Conservation (phyloP, 2,329 filamentous ascomycete genomes). For the Calonectria ilicicola region DNA sequence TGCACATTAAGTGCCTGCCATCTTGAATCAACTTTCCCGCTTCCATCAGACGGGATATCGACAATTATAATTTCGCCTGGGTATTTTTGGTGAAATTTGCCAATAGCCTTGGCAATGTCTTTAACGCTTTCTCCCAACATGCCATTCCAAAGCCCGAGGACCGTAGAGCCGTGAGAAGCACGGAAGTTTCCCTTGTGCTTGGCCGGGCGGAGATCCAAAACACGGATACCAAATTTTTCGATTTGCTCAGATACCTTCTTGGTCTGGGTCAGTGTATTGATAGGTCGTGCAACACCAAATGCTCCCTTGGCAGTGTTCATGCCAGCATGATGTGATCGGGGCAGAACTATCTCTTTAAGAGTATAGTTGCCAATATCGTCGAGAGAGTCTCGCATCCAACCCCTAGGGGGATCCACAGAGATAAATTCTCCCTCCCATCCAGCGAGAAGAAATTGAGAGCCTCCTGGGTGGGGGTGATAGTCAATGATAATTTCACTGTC, state of each 20-base stretch:
- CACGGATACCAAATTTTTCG: constrained; percentile 42
- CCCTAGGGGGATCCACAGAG: constrained; percentile 36
- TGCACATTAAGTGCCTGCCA: background rate
- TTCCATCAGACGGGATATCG: constrained; percentile 41
- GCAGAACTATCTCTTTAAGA: constrained; percentile 46
- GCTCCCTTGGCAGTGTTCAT: constrained; percentile 30
- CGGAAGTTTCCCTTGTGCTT: constrained; percentile 10
- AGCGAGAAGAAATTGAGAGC: constrained; percentile 44
- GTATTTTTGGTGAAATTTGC: constrained; percentile 42
- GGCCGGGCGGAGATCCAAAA: constrained; percentile 45
- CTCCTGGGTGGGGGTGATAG: constrained; percentile 25
- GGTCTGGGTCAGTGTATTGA: constrained; percentile 42
- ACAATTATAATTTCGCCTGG: constrained; percentile 50
- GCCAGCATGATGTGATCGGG: constrained; percentile 48
- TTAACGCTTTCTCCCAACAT: constrained; percentile 38
- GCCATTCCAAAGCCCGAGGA: constrained; percentile 37
- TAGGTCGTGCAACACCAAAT: constrained; percentile 16
- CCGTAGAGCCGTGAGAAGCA: constrained; percentile 35
- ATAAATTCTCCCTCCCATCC: constrained; percentile 47
- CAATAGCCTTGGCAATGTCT: constrained; percentile 44
- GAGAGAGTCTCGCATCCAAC: constrained; percentile 48
- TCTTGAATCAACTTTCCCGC: constrained; percentile 2
- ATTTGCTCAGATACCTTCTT: constrained; percentile 41
- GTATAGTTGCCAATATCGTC: constrained; percentile 40
- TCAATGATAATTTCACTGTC: constrained; percentile 31